Evolutionary conservation across 352 stramenopile species (phyloP), one percentile per base, ranked within the genome.

Genomic region (Saprolegnia parasitica): DNA sequence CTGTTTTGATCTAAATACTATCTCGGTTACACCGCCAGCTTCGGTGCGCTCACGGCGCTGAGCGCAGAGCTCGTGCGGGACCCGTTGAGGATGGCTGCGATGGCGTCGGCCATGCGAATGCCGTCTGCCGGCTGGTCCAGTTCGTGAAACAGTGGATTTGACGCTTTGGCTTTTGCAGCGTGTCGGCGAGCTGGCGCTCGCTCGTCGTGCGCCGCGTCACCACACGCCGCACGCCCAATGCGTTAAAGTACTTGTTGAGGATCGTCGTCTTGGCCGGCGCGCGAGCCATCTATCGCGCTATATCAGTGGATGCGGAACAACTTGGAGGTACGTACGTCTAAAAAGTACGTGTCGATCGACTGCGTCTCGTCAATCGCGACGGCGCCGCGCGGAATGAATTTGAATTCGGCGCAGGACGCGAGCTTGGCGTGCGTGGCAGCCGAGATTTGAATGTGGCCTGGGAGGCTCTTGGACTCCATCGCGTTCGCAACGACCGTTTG

Each of bases 401-500:
- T 71, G 65, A 88, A 89, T 64, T 90, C 78, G 23, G 76, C 73
- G 15, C 77, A 88, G 11, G 73, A 21, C 0, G 72, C 75, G n/a
- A 90, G 71, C 15, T 87, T 78, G 45, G 76, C 70, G 54, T 84
- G 86, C 42, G 83, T 86, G 37, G 84, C 74, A 16, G 87, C 83
- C 0, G 83, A 90, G 46, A 90, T 45, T 35, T 90, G 83, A 54
- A 90, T 86, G 1, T 76, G 76, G 0, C 80, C 83, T 0, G 83
- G 74, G 0, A 80, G 75, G 5, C 80, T 82, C 3, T 82, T 74
- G 0, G 83, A 88, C 57, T 96, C 87, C 77, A 96, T 89, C 50
- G 87, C 72, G 68, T 94, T 93, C 23, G 83, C 83, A 13, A 93
- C 77, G 15, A 93, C 79, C 0, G 84, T 92, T 56, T 91, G 85